Percentiles rank a stretch among this genome's conserved stretches.
These are phyloP conservation scores for Penicillium polonicum DNA, from an alignment of 2,329 filamentous ascomycete species.

Conservation along the genomic window DNA sequence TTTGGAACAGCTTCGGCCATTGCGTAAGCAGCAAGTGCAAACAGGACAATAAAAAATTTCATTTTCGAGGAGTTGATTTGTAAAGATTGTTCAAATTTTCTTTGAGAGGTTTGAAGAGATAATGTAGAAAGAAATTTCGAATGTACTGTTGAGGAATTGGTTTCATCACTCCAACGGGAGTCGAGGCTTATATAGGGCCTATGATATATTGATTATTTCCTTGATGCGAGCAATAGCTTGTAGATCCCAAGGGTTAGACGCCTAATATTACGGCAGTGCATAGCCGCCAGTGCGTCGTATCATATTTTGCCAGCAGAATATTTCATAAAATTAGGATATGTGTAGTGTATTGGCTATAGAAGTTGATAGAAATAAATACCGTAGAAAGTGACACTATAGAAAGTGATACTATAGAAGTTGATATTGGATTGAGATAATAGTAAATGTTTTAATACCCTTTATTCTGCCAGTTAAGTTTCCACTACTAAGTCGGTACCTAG, in stretches of 20 bases:
- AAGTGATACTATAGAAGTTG: no score
- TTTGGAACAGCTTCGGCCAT: slow-evolving; percentile 44
- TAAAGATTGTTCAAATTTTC: neutral
- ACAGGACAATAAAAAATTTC: slow-evolving; percentile 3
- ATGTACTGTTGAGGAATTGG: neutral
- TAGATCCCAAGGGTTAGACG: no score
- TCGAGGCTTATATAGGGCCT: neutral
- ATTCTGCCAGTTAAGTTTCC: no score
- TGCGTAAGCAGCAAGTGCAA: slow-evolving; percentile 3
- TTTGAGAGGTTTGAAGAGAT: neutral
- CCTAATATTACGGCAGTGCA: neutral
- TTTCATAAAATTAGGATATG: neutral
- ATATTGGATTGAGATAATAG: no score
- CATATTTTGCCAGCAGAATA: neutral
- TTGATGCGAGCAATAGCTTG: neutral
- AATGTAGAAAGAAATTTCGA: neutral
- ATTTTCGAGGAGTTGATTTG: neutral
- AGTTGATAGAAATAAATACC: neutral
- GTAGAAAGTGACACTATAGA: neutral
- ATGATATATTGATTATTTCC: neutral
- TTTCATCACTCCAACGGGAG: neutral
- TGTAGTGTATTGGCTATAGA: neutral
- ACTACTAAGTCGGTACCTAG: no score
- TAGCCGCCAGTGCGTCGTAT: neutral
- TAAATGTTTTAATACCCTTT: no score